Evolutionary conservation across 179 eudicot genomes (phyloP).

Genomic region (Heliamphora pulchella): DNA sequence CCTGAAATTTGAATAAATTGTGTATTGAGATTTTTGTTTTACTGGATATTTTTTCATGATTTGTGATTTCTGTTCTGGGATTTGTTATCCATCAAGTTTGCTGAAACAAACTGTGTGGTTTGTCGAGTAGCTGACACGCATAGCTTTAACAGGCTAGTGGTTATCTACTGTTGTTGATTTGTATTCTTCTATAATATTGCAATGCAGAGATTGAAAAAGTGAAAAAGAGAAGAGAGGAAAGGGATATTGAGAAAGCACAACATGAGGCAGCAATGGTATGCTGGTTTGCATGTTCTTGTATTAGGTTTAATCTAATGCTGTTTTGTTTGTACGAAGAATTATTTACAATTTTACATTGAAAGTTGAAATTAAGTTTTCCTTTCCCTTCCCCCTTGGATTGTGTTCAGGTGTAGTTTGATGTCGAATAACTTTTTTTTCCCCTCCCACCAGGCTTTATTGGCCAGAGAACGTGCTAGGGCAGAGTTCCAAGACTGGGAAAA

Average conservation of each 20-base stretch:
- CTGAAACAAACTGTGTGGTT: no score
- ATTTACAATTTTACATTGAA: not conserved
- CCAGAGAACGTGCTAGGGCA: slow-evolving; percentile 85
- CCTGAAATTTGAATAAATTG: no score
- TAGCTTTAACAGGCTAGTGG: not conserved
- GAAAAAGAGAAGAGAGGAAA: slow-evolving; percentile 90
- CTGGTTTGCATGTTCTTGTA: not conserved
- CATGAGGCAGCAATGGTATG: slow-evolving; percentile 85
- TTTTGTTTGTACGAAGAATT: not conserved
- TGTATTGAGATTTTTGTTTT: no score
- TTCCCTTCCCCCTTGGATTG: not conserved
- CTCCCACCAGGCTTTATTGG: slow-evolving; percentile 46
- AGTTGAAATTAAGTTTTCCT: not conserved
- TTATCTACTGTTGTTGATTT: not conserved
- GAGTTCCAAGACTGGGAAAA: slow-evolving; percentile 95
- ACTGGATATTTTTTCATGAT: no score
- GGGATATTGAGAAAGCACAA: slow-evolving; percentile 88
- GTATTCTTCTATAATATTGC: slow-evolving; percentile 16
- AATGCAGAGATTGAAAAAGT: slow-evolving; percentile 90
- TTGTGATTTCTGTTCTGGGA: no score
- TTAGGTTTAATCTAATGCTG: not conserved
- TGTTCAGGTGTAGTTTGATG: not conserved
- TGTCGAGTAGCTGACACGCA: no score
- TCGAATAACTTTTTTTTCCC: not conserved
- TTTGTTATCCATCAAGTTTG: no score